Base-by-base conservation (phyloP, 2,329 filamentous ascomycete genomes). In the Cryphonectria japonica region DNA sequence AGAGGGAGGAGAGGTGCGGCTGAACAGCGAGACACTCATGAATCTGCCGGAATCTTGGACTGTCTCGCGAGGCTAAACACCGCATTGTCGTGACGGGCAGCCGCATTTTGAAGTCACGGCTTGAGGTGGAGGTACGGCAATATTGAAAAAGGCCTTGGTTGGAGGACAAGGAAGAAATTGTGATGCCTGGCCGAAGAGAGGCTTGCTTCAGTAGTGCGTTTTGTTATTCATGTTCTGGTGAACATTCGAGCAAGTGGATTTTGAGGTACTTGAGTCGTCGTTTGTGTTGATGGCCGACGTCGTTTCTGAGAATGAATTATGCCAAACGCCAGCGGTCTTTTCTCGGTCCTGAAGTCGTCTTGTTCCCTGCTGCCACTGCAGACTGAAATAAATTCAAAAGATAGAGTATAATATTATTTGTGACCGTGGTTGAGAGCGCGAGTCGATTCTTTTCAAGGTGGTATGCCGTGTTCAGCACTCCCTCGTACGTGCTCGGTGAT, bases 1-100 rank as follows among this genome's bases (percentile, higher is more conserved):
- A 74, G 50, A 57, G 66, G 66, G 46, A 37, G 59, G 63, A 63
- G 54, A 34, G 60, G 39, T 26, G 41, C 29, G 62, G 62, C 62
- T 65, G 62, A 50, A 19, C 29, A 16, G 62, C 43, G 29, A 52
- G 29, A 41, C 62, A 52, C 7, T 50, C 62, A 22, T 50, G 39
- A 29, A 65, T 43, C 39, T 32, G 62, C n/a, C 43, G 29, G 13
- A 52, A 43, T 50, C 43, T 50, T n/a, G 43, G 29, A 11, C 19
- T 32, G 62, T 34, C 26, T 43, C 62, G 62, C 7, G 37, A 41
- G 41, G 19, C 43, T 26, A 41, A 26, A 37, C 39, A 34, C 29
- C n/a, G 43, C 29, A 19, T 65, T 22, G 39, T 52, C 26, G 43
- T 19, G 62, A 65, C 41, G 11, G 26, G 16, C n/a, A 52, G 26